Percentiles rank a stretch among this genome's conserved stretches.
Evolutionary conservation across 176 grass and related monocot species (phyloP).

Genomic region (Zoysia pacifica): DNA sequence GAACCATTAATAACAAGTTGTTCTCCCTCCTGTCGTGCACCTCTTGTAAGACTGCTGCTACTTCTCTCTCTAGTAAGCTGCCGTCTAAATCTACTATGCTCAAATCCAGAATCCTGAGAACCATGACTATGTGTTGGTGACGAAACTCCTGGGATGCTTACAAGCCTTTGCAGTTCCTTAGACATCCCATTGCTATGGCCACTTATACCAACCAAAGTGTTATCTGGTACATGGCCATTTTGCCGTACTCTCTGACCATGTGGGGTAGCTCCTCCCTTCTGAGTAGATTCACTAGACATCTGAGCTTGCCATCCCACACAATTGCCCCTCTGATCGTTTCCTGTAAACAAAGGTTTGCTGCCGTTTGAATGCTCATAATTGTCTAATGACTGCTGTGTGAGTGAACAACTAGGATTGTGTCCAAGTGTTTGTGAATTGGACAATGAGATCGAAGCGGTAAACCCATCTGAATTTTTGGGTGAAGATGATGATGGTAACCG

Average conservation of each 20-base stretch:
- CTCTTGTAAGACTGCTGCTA: conserved; percentile 57
- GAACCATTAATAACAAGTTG: conserved; percentile 65
- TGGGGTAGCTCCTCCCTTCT: conserved; percentile 40
- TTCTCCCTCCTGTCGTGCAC: conserved; percentile 56
- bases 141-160: conserved; percentile 31
- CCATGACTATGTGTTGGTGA: conserved; percentile 44
- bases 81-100: conserved; percentile 58
- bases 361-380: conserved; percentile 76
- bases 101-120: conserved; percentile 56
- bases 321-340: conserved; percentile 54
- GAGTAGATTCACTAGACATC: conserved; percentile 51
- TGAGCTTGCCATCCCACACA: conserved; percentile 53
- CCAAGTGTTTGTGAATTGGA: conserved; percentile 56
- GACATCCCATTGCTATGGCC: conserved; percentile 41
- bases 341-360: conserved; percentile 66
- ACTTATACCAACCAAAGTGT: conserved; percentile 44
- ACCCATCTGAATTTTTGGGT: conserved; percentile 51
- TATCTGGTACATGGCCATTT: conserved; percentile 58
- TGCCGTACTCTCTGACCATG: conserved; percentile 54
- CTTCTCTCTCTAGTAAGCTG: conserved; percentile 67
- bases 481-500: conserved; percentile 59
- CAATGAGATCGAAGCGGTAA: conserved; percentile 63
- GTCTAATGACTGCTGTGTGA: conserved; percentile 70
- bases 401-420: conserved; percentile 77
- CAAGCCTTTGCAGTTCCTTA: conserved; percentile 22